Conservation (phyloP, 768 basidiomycete species). For the Dacryopinax spathularia region DNA sequence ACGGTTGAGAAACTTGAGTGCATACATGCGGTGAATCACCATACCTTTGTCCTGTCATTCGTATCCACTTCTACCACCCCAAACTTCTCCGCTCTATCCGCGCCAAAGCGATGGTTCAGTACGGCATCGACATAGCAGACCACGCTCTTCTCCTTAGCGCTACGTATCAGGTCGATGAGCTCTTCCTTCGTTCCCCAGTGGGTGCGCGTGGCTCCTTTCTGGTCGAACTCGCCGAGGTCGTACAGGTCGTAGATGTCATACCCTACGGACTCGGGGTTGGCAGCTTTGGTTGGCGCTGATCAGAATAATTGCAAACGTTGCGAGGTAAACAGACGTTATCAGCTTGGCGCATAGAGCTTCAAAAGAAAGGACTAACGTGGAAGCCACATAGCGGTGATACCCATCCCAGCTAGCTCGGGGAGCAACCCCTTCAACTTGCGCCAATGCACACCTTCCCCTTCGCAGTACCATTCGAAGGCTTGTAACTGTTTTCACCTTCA, state of each 20-base stretch:
- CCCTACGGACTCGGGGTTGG: not conserved
- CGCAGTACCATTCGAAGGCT: conserved; percentile 12
- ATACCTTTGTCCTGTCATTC: conserved; percentile 42
- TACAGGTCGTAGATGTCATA: conserved; percentile 33
- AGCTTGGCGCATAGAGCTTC: too few relatives aligned
- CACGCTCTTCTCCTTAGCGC: conserved; percentile 54
- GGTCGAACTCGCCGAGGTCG: conserved; percentile 76
- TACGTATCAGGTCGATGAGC: conserved; percentile 49
- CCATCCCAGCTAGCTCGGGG: conserved; percentile 47
- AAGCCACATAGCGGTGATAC: conserved; percentile 70
- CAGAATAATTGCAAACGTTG: too few relatives aligned
- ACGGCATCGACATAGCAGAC: conserved; percentile 77
- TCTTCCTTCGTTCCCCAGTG: conserved; percentile 83
- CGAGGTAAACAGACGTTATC: too few relatives aligned
- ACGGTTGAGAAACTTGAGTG: too few relatives aligned
- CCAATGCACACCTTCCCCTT: conserved; percentile 32
- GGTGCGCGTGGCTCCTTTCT: conserved; percentile 54
- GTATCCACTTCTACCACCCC: conserved; percentile 55
- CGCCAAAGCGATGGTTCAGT: conserved; percentile 79
- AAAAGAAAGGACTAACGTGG: conserved; percentile 31
- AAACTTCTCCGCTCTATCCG: conserved; percentile 58
- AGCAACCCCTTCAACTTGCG: conserved; percentile 52
- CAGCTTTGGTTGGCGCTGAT: conserved; percentile 9
- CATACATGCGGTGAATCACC: conserved; percentile 6
- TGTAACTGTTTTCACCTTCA: conserved; percentile 4